Conservation (phyloP, 129 eudicot species). For the Logfia minima region DNA sequence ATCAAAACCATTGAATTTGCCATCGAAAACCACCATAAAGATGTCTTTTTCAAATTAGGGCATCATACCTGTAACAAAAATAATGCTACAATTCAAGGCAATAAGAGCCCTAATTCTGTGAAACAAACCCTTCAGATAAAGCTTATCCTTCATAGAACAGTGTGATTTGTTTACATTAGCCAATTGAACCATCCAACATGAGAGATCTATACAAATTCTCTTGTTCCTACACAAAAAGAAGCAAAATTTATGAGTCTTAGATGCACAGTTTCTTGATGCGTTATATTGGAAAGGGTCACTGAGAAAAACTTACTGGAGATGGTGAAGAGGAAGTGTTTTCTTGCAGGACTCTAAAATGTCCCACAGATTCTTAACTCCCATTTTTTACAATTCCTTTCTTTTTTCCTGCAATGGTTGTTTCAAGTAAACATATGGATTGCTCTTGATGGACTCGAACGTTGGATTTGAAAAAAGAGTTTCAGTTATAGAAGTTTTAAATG, state of each 20-base stretch:
- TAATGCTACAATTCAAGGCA: constrained; percentile 82
- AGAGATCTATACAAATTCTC: constrained; percentile 90
- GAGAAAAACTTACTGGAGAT: constrained; percentile 70
- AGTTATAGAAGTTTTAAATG: neutral
- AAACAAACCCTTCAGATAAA: constrained; percentile 79
- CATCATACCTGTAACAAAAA: constrained; percentile 74
- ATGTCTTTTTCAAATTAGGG: neutral
- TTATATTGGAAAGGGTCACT: neutral
- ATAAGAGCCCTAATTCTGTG: constrained; percentile 90
- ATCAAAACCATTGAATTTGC: neutral
- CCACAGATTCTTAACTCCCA: constrained; percentile 95
- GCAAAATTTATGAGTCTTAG: neutral
- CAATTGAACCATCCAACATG: constrained; percentile 99
- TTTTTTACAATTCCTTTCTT: constrained; percentile 9
- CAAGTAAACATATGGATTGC: neutral
- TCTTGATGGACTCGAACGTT: constrained; percentile 26
- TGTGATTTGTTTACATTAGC: constrained; percentile 55
- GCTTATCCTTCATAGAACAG: constrained; percentile 61
- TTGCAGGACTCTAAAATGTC: constrained; percentile 93
- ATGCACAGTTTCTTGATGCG: neutral
- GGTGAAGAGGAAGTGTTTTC: constrained; percentile 86
- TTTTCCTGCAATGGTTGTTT: neutral
- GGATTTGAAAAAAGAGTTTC: constrained; percentile 6
- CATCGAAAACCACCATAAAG: neutral
- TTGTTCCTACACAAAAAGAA: constrained; percentile 61